Evolutionary conservation across 176 grass and related monocot species (phyloP), one percentile per base, ranked within the genome.

Genomic region (Rhynchospora pubera): DNA sequence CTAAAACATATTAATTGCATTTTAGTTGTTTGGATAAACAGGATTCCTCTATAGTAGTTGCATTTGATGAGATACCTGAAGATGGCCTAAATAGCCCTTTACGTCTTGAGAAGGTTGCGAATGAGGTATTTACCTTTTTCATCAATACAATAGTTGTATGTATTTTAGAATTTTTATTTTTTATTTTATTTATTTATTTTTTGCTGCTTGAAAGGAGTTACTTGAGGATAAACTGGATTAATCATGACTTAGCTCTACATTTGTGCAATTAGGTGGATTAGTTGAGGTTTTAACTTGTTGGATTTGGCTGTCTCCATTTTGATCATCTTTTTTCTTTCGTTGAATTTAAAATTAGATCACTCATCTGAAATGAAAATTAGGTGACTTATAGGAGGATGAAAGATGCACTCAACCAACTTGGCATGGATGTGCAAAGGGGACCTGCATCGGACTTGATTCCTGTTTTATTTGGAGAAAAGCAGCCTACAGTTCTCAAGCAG

Each of bases 41-140:
- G 92, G 94, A 94, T 87, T 92, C 87, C 85, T 97, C 95, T 55
- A 94, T 97, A 85, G 87, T 83, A 2, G 90, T 94, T 70, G 92
- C 89, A 86, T 97, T 97, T 75, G 92, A 97, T 87, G 95, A 94
- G 77, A 91, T 97, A 55, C 95, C 92, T 84, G 95, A 94, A 89
- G 95, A 97, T 85, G 95, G 95, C 77, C 87, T 97, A 88, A 97
- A 97, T 85, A 91, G 88, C 55, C 80, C 92, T 92, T 80, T 97
- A 59, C 90, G 89, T 65, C 92, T 97, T 65, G 95, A 97, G 84
- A 97, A 97, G 83, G 90, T 97, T 91, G 90, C 95, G 18, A 94
- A 94, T 91, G 95, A 97, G 95, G 95, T 97, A 94, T 50, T 84
- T 1, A 3, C 55, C 1, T 34, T 84, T 39, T 23, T 21, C 28